These are phyloP conservation scores for Cupressus sempervirens DNA, from an alignment of 75 land plant genomes.

Conservation along the genomic window DNA sequence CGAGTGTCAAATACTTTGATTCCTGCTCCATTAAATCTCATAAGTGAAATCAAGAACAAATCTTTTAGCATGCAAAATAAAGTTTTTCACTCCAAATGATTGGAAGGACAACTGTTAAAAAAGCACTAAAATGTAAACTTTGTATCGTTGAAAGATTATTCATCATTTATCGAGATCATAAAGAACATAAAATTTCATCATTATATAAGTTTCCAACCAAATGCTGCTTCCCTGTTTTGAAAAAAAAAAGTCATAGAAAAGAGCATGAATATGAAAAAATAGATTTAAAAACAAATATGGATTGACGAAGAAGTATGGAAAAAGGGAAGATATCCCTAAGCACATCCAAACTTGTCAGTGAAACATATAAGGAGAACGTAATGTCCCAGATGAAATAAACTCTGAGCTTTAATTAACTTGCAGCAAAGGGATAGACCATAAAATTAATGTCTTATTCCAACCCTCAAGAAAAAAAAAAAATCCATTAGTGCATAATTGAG, in stretches of 20 bases:
- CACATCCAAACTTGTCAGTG: not conserved
- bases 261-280: not conserved
- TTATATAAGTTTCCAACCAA: not conserved
- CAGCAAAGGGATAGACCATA: too few relatives aligned
- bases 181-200: not conserved
- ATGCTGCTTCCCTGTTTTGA: not conserved
- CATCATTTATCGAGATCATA: not conserved
- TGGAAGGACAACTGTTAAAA: not conserved
- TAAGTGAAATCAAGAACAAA: not conserved
- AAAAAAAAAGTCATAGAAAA: not conserved
- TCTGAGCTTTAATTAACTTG: too few relatives aligned
- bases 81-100: not conserved
- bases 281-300: not conserved
- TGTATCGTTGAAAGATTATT: not conserved
- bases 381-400: too few relatives aligned
- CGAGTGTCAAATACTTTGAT: constrained; percentile 79
- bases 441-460: too few relatives aligned
- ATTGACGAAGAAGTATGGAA: not conserved
- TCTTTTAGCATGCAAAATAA: not conserved
- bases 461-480: too few relatives aligned
- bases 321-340: not conserved
- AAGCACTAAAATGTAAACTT: not conserved
- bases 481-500: too few relatives aligned
- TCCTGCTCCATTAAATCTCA: constrained; percentile 34
- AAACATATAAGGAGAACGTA: not conserved